Evolutionary conservation across 1,284 basidiomycete species (phyloP), one percentile per base, ranked within the genome.

Genomic region (Lignosus rhinocerotis): DNA sequence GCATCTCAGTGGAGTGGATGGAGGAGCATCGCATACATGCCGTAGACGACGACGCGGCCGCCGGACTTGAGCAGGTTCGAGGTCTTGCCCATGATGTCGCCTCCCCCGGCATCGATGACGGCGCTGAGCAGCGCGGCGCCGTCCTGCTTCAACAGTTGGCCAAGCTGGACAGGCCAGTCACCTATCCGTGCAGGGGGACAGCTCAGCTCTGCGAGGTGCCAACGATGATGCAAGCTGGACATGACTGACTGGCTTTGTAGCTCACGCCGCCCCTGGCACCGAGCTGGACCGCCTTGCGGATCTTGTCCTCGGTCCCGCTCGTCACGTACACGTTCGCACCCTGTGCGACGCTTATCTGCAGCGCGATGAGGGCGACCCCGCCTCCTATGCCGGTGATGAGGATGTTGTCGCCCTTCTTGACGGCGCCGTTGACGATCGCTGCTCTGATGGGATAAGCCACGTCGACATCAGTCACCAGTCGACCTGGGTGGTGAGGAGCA

Each of bases 251-350:
- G 53, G 85, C 79, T 68, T 83, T 88, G 72, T 95, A 95, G 66
- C 81, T 84, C 6, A 88, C 86, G 0, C 93, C 93, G 9, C 84
- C 92, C 63, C 81, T 83, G 0, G 91, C 93, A n/a, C 93, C 93
- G 8, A 94, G 74, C 11, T 74, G 73, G 21, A 85, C 69, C 0
- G 92, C 93, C 47, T 81, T 83, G 36, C 78, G 70, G 53, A 95
- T 84, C 75, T 95, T 95, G 1, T 84, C 82, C 19, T 81, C 74
- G 42, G 72, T 84, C 1, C 90, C 83, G 58, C 89, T 92, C 0
- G 92, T 92, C n/a, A 94, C 92, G 71, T 86, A 94, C 10, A 94
- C 92, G 46, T 84, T 83, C 0, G 90, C 92, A 8, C 92, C 90
- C 64, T 81, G 82, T 0, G 90, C 92, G 1, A 93, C 68, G 66